Evolutionary conservation across 225 moss, liverwort and hornwort species (phyloP), one percentile per base, ranked within the genome.

Genomic region (Neckera pumila): DNA sequence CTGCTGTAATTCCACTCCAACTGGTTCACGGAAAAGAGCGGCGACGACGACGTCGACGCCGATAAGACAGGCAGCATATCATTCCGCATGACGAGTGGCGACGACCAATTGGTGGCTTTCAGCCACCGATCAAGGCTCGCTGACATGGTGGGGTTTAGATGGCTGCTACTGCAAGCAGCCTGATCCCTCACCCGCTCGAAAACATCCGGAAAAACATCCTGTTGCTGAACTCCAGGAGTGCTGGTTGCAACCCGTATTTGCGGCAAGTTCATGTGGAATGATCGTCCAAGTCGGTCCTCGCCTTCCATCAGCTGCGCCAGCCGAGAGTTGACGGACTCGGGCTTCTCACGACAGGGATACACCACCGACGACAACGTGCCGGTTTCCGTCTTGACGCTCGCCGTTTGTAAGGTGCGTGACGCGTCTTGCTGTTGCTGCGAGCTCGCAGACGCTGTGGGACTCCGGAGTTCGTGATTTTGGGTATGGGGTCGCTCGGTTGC

Each of bases 91-190:
- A 59, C 64, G 58, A 79, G 60, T 21, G 91, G 84, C n/a, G 86
- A 83, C 54, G 88, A 88, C 79, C 90, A 83, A 74, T 84, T 54
- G 34, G 86, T 90, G 58, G 90, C 73, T 86, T 80, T 88, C 86
- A 92, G 88, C 86, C 88, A 51, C 75, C 86, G 61, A 38, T 92
- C 92, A 11, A 92, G 80, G 56, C 88, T 90, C 20, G 83, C 86
- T 30, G 86, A 66, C 47, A 86, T 73, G 11, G 80, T 33, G 43
- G 82, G 67, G 45, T 65, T 75, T 30, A 82, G 53, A 69, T 64
- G 43, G 42, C 73, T 71, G 28, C 61, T 40, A 60, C 15, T 66
- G 69, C 42, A 64, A 86, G 77, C 65, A 23, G 54, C 54, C 11
- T 54, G 33, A 77, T 86, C 42, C 30, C 22, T 36, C 51, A 47